Evolutionary conservation across 2,329 filamentous ascomycete species (phyloP).

Genomic region (Nothomitra cinnamomea): DNA sequence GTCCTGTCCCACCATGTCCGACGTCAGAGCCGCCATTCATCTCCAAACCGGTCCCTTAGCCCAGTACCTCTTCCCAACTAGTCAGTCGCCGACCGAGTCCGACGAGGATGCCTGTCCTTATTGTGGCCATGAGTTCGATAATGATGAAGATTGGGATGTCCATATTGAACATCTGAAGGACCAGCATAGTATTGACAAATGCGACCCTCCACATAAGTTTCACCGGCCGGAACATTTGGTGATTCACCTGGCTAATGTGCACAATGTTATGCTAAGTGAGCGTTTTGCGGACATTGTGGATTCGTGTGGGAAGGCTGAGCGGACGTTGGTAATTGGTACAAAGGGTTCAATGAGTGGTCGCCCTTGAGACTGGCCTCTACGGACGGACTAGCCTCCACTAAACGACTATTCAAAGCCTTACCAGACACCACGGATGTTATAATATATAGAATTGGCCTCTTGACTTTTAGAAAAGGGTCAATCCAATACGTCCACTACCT

Average conservation of each 20-base stretch:
- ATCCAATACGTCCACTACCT: neutral
- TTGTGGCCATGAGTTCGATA: neutral
- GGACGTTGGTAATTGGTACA: neutral
- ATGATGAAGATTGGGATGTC: neutral
- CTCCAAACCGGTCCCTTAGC: neutral
- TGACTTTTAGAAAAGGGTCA: neutral
- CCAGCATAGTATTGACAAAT: neutral
- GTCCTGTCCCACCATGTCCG: neutral
- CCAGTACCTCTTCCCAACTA: neutral
- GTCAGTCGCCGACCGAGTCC: neutral
- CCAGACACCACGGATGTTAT: neutral
- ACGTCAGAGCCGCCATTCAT: neutral
- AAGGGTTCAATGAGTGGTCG: no score
- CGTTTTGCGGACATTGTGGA: neutral
- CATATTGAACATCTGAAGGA: neutral
- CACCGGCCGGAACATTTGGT: neutral
- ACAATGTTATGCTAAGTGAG: neutral
- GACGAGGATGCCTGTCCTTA: neutral
- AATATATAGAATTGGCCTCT: neutral
- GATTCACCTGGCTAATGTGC: neutral
- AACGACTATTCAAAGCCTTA: neutral
- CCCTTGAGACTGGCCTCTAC: neutral
- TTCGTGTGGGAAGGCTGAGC: neutral
- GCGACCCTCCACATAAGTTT: neutral
- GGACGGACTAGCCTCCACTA: neutral